These are phyloP conservation scores for Helianthus annuus DNA, from an alignment of 129 eudicot genomes.

Conservation along the genomic window HanXRQr2.0-SUNRISE NC_035443.2:180745593-180746092, in stretches of 20 bases:
- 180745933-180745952: slow-evolving; percentile 1
- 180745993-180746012: not conserved
- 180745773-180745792: not conserved
- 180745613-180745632: too few relatives aligned
- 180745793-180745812: not conserved
- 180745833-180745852: slow-evolving; percentile 3
- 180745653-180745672: too few relatives aligned
- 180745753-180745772: not conserved
- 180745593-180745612: too few relatives aligned
- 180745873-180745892: not conserved
- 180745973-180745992: not conserved
- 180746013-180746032: slow-evolving; percentile 14
- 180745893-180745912: not conserved
- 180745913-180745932: not conserved
- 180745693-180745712: too few relatives aligned
- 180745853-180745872: not conserved
- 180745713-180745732: not conserved
- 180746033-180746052: slow-evolving; percentile 12
- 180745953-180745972: not conserved
- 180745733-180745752: not conserved
- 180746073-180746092: slow-evolving; percentile 1
- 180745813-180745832: not conserved
- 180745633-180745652: too few relatives aligned
- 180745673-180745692: too few relatives aligned
- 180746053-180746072: slow-evolving; percentile 1